Evolutionary conservation across 495 filamentous ascomycete species (phyloP).

Genomic region (Penicillium canescens): DNA sequence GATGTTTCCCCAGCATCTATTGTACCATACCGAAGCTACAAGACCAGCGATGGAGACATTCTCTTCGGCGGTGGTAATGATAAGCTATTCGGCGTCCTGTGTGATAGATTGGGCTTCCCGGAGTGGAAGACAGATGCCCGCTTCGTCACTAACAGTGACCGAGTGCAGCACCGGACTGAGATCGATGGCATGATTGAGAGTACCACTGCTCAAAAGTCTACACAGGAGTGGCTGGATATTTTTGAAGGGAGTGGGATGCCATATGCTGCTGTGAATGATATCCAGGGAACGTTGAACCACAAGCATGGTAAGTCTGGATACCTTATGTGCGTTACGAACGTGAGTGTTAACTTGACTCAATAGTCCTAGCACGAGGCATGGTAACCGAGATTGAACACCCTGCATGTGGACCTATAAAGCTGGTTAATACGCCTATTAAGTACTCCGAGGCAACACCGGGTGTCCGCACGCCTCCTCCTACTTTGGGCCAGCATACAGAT

Average conservation of each 20-base stretch:
- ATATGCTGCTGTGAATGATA: constrained; percentile 92
- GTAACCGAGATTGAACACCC: constrained; percentile 83
- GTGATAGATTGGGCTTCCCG: constrained; percentile 71
- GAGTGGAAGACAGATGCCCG: constrained; percentile 77
- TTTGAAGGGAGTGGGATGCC: constrained; percentile 92
- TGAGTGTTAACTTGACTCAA: constrained; percentile 2
- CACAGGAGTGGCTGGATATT: constrained; percentile 82
- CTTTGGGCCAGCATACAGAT: constrained; percentile 88
- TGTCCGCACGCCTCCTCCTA: constrained; percentile 79
- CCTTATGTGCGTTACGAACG: neutral
- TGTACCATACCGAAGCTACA: constrained; percentile 90
- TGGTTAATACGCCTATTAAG: constrained; percentile 95
- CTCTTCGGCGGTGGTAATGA: constrained; percentile 95
- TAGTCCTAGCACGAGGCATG: constrained; percentile 83
- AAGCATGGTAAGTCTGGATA: constrained; percentile 59
- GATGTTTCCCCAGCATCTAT: constrained; percentile 68
- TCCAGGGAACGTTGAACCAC: constrained; percentile 80
- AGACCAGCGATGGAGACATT: constrained; percentile 89
- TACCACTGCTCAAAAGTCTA: constrained; percentile 75
- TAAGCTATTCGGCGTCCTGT: constrained; percentile 82
- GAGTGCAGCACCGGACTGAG: constrained; percentile 74
- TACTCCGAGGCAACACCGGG: constrained; percentile 80
- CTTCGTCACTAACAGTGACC: constrained; percentile 76
- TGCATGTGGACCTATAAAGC: constrained; percentile 77
- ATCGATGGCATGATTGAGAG: constrained; percentile 77